These are phyloP conservation scores for Gracilariopsis chorda DNA, from an alignment of 23 red algal species.

Conservation along the genomic window DNA sequence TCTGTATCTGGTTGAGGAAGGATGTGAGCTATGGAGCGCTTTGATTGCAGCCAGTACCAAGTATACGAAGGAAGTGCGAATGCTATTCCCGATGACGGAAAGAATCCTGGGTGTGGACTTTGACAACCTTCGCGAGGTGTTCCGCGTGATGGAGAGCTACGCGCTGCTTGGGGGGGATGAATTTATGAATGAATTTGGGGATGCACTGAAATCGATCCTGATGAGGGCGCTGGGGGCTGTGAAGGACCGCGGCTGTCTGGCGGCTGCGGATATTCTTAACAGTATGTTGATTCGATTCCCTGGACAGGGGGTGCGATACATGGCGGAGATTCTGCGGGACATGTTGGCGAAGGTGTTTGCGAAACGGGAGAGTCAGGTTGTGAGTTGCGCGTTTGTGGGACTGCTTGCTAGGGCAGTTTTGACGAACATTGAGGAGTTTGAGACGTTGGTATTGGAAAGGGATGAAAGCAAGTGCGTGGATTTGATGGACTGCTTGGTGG, in stretches of 20 bases:
- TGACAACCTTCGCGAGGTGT: conserved; percentile 46
- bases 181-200: conserved; percentile 53
- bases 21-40: conserved; percentile 59
- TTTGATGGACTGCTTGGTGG: conserved; percentile 22
- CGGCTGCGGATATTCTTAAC: conserved; percentile 54
- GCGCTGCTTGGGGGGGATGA: conserved; percentile 60
- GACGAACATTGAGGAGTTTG: conserved; percentile 34
- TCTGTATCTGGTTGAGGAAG: conserved; percentile 69
- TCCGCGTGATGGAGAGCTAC: conserved; percentile 50
- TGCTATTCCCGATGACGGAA: conserved; percentile 17
- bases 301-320: conserved; percentile 16
- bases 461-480: conserved; percentile 20
- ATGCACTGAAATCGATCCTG: background rate
- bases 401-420: conserved; percentile 32
- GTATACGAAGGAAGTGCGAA: conserved; percentile 38
- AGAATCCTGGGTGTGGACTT: conserved; percentile 45
- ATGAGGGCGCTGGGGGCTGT: background rate
- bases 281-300: conserved; percentile 31
- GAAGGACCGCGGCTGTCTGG: conserved; percentile 67
- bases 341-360: background rate
- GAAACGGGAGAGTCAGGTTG: conserved; percentile 32
- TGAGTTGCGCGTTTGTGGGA: conserved; percentile 39
- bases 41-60: conserved; percentile 6
- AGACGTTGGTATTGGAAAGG: conserved; percentile 17
- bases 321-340: background rate